Evolutionary conservation across 106 monocot species (phyloP), one percentile per base, ranked within the genome.

Genomic region (Allium cepa): DNA sequence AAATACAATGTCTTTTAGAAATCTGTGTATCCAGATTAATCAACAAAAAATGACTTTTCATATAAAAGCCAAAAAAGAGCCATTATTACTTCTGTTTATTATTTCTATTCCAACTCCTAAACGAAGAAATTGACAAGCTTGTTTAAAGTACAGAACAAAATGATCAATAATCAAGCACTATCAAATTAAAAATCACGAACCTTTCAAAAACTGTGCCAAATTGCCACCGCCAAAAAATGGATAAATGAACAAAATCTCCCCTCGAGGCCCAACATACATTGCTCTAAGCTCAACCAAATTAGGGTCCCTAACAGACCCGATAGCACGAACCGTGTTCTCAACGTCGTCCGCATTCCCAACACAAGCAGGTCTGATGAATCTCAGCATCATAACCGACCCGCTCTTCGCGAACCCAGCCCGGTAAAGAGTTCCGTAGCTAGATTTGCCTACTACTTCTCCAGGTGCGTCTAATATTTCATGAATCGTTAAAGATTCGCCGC

Each of bases 211-310:
- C 60, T 81, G 86, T 7, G 52, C 57, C 14, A 97, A 78, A 69
- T 74, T 76, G 10, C 88, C 92, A 7, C 75, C 77, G 8, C 73
- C 72, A 22, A 78, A 92, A 68, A 84, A 97, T 8, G 97, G 97
- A 56, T 89, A 77, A 28, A 97, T 86, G 27, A 97, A 76, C 65
- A 97, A 80, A 80, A 87, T 97, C 92, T 97, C 97, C 52, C 97
- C 89, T 50, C 84, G 71, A 7, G 89, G 89, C 8, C 97, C 97
- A 10, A 87, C 86, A 63, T 97, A 97, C 57, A 97, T 26, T 3
- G 92, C 97, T 46, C 68, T 57, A 4, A 97, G 59, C n/a, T 92
- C 88, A 46, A 92, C 97, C 67, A 97, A 57, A 77, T 97, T 97
- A 22, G 82, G 79, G 69, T 97, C 84, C 75, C 77, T 57, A 17